Percentiles rank a stretch among this genome's conserved stretches.
Conservation (phyloP, 352 stramenopile genomes). For the Pythium phragmitis region DNA sequence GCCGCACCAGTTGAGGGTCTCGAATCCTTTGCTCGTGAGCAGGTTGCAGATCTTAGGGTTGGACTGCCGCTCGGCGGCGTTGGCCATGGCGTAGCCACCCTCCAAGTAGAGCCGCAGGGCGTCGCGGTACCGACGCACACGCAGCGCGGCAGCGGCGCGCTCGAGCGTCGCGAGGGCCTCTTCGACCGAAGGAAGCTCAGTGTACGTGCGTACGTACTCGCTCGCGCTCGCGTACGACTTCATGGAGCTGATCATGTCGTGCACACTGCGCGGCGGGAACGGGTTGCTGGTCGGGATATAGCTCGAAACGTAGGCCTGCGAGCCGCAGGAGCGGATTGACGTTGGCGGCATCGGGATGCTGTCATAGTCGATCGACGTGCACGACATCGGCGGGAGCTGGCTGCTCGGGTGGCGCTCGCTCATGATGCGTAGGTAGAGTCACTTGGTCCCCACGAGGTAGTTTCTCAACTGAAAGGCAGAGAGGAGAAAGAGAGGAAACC, state of each 20-base stretch:
- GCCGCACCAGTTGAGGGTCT: conserved; percentile 86
- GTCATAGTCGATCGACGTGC: conserved; percentile 57
- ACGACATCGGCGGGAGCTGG: conserved; percentile 25
- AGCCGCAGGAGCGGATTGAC: conserved; percentile 74
- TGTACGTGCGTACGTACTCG: conserved; percentile 73
- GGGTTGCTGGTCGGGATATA: conserved; percentile 65
- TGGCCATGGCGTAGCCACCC: conserved; percentile 81
- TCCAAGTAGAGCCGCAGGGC: conserved; percentile 83
- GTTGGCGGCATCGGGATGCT: conserved; percentile 54
- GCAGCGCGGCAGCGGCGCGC: conserved; percentile 56
- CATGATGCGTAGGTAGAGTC: conserved; percentile 4
- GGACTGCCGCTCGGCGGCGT: conserved; percentile 72
- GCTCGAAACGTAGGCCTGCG: conserved; percentile 72
- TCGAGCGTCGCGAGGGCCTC: conserved; percentile 76
- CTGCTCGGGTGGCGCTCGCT: conserved; percentile 2
- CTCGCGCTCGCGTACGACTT: conserved; percentile 75
- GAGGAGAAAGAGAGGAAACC: background rate
- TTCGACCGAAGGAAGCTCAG: conserved; percentile 71
- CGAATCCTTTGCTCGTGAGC: conserved; percentile 81
- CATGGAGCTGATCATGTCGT: conserved; percentile 78
- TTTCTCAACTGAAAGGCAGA: background rate
- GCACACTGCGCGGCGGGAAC: conserved; percentile 59
- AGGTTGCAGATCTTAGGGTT: conserved; percentile 86
- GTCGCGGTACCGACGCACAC: conserved; percentile 67
- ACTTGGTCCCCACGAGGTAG: background rate